phyloP scores from a whole-genome alignment of 1,139 yeast species.

The Scheffersomyces segobiensis region DNA sequence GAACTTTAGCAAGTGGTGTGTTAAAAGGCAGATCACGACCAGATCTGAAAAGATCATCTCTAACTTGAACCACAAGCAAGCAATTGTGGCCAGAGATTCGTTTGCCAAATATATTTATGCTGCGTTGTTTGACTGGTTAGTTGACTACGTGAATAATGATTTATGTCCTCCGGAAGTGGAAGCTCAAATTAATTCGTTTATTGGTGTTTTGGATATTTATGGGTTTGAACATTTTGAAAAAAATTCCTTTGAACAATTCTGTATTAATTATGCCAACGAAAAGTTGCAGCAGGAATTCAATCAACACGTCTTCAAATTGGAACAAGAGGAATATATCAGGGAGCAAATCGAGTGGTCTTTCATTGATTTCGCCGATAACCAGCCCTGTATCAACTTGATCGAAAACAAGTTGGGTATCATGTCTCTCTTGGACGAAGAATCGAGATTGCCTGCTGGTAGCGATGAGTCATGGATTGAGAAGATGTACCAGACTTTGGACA shows the following conservation, averaged over 20 bases:
- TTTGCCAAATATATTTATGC: constrained; percentile 93
- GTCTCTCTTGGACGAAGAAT: constrained; percentile 90
- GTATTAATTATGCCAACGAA: constrained; percentile 97
- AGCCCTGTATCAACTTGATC: constrained; percentile 92
- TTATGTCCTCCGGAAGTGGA: constrained; percentile 75
- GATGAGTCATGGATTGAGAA: constrained; percentile 93
- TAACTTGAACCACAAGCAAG: constrained; percentile 80
- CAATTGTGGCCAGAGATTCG: constrained; percentile 91
- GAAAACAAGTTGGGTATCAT: constrained; percentile 88
- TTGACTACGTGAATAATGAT: constrained; percentile 75
- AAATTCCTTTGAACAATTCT: constrained; percentile 95
- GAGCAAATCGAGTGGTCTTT: constrained; percentile 98
- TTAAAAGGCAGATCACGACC: constrained; percentile 90
- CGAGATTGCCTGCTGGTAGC: constrained; percentile 90
- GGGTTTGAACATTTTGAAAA: constrained; percentile 96
- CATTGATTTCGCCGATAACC: constrained; percentile 94
- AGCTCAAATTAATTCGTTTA: constrained; percentile 64
- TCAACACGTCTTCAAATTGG: constrained; percentile 95
- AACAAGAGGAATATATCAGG: constrained; percentile 89
- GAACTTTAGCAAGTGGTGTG: constrained; percentile 85
- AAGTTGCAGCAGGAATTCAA: constrained; percentile 96
- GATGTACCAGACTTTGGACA: constrained; percentile 81
- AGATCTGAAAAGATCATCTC: constrained; percentile 89
- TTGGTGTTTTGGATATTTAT: constrained; percentile 96
- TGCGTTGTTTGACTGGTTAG: constrained; percentile 94